phyloP scores from a whole-genome alignment of 495 filamentous ascomycete species.

The Penicillium antarcticum region DNA sequence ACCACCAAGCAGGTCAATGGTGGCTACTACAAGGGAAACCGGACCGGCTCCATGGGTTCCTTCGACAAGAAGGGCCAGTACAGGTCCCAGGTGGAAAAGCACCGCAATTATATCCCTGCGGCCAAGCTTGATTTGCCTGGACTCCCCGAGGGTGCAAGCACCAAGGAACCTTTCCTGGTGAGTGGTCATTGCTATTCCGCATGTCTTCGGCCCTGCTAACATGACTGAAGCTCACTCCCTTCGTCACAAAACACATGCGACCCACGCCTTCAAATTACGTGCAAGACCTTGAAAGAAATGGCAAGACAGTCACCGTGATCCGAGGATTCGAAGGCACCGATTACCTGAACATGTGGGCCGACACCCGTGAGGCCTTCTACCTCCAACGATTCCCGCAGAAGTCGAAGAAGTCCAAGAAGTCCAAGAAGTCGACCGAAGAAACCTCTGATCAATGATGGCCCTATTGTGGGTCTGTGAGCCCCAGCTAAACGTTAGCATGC shows the following conservation, averaged over 20 bases:
- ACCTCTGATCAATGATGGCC: no score
- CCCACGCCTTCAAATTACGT: constrained; percentile 37
- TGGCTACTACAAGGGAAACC: constrained; percentile 95
- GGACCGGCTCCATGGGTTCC: constrained; percentile 78
- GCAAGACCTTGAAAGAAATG: constrained; percentile 28
- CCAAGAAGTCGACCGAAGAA: neutral
- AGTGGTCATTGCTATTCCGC: neutral
- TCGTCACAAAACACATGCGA: constrained; percentile 66
- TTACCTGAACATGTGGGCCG: constrained; percentile 40
- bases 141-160: neutral
- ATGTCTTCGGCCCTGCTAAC: constrained; percentile 14
- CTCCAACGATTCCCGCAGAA: neutral
- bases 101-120: constrained; percentile 86
- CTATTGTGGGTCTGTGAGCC: neutral
- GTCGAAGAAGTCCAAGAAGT: constrained; percentile 8
- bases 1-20: constrained; percentile 91
- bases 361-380: neutral
- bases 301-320: constrained; percentile 21
- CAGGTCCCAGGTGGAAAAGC: constrained; percentile 76
- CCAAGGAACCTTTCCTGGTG: neutral
- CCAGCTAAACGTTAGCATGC: neutral
- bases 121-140: constrained; percentile 44
- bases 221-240: constrained; percentile 71
- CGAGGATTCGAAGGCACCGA: constrained; percentile 34
- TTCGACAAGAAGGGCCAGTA: constrained; percentile 87